Conservation (phyloP, 2,329 filamentous ascomycete species). For the Cladosporium halotolerans region DNA sequence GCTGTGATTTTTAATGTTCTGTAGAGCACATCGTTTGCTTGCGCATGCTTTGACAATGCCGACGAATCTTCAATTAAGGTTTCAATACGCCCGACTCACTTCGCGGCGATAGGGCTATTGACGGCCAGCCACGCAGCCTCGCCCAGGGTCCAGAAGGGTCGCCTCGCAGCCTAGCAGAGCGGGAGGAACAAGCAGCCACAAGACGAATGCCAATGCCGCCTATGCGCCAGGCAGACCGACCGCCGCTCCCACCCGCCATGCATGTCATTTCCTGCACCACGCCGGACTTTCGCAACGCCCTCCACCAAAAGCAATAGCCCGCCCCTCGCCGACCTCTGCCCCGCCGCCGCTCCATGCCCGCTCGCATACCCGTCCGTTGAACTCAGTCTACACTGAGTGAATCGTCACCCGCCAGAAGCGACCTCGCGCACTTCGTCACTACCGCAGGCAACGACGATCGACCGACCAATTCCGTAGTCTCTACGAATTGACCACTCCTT, state of each 20-base stretch:
- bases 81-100: no score
- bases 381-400: not conserved
- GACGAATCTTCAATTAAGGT: no score
- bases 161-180: not conserved
- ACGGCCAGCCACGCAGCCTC: no score
- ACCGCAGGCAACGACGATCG: not conserved
- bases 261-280: not conserved
- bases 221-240: not conserved
- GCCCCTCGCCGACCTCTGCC: slow-evolving; percentile 3
- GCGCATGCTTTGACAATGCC: no score
- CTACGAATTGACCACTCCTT: not conserved
- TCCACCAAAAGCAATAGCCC: slow-evolving; percentile 1
- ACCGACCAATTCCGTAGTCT: not conserved
- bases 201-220: slow-evolving; percentile 7
- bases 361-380: not conserved
- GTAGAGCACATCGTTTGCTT: no score
- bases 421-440: no score
- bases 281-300: not conserved
- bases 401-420: no score
- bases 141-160: slow-evolving; percentile 5
- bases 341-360: not conserved
- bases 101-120: no score
- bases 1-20: no score
- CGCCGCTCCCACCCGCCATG: not conserved
- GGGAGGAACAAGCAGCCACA: not conserved